Conservation (phyloP, 495 filamentous ascomycete genomes). For the Penicillium nucicola region DNA sequence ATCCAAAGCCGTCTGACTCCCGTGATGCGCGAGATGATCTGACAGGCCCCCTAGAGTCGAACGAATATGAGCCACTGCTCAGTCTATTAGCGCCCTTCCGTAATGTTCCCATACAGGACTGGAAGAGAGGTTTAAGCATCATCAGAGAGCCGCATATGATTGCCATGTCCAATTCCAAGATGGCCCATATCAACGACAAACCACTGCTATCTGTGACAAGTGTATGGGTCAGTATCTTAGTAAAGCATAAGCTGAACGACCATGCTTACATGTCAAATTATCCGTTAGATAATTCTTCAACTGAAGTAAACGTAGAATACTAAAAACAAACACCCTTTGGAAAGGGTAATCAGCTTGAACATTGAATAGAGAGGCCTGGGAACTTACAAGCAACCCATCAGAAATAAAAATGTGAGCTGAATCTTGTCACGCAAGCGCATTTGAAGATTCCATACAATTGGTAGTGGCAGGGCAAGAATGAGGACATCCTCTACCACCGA, state of each 20-base stretch:
- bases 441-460: conserved; percentile 32
- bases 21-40: too few relatives aligned
- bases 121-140: conserved; percentile 25
- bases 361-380: not conserved
- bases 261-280: conserved; percentile 20
- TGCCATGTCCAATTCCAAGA: conserved; percentile 48
- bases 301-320: conserved; percentile 20
- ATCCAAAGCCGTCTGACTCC: too few relatives aligned
- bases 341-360: not conserved
- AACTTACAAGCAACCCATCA: conserved; percentile 25
- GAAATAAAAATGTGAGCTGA: conserved; percentile 28
- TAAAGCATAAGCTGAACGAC: not conserved
- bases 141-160: conserved; percentile 49
- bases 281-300: conserved; percentile 15
- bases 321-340: conserved; percentile 26
- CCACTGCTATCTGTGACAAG: conserved; percentile 18
- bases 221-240: too few relatives aligned
- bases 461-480: conserved; percentile 29
- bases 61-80: not conserved
- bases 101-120: conserved; percentile 4
- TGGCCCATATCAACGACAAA: conserved; percentile 46
- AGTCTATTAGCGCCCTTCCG: not conserved
- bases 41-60: too few relatives aligned
- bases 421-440: conserved; percentile 25
- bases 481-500: conserved; percentile 24